Conservation (phyloP, 108 stramenopile genomes). For the Pseudonitzschia pungens region DNA sequence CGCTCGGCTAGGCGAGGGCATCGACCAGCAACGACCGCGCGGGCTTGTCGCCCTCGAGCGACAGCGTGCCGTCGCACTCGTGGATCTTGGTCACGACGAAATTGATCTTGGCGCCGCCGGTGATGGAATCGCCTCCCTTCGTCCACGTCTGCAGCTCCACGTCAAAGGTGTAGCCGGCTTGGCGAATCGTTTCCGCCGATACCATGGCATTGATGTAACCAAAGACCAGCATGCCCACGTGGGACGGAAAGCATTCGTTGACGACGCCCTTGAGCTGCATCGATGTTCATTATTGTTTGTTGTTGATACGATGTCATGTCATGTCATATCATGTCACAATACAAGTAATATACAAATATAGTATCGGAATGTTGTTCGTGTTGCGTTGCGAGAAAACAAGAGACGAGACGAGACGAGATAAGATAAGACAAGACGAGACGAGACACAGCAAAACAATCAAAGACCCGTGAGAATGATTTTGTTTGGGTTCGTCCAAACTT, state of each 20-base stretch:
- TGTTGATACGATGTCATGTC: not conserved
- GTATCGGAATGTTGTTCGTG: too few species aligned
- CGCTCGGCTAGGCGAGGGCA: not conserved
- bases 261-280: slow-evolving; percentile 48
- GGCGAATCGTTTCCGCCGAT: slow-evolving; percentile 41
- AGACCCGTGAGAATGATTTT: too few species aligned
- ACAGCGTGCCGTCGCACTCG: slow-evolving; percentile 50
- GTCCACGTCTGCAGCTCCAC: slow-evolving; percentile 44
- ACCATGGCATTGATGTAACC: slow-evolving; percentile 67
- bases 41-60: slow-evolving; percentile 47
- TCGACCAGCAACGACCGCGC: slow-evolving; percentile 33
- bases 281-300: too few species aligned
- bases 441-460: too few species aligned
- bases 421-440: too few species aligned
- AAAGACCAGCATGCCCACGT: slow-evolving; percentile 51
- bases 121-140: slow-evolving; percentile 20
- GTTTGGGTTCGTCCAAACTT: too few species aligned
- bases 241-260: slow-evolving; percentile 60
- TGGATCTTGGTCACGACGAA: slow-evolving; percentile 46
- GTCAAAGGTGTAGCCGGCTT: slow-evolving; percentile 48
- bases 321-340: too few species aligned
- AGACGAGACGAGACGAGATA: too few species aligned
- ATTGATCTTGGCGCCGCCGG: slow-evolving; percentile 27
- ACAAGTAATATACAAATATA: too few species aligned
- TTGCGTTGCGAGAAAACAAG: too few species aligned